Evolutionary conservation across 805 yeast genomes (phyloP).

Genomic region (Pichia eremophila): DNA sequence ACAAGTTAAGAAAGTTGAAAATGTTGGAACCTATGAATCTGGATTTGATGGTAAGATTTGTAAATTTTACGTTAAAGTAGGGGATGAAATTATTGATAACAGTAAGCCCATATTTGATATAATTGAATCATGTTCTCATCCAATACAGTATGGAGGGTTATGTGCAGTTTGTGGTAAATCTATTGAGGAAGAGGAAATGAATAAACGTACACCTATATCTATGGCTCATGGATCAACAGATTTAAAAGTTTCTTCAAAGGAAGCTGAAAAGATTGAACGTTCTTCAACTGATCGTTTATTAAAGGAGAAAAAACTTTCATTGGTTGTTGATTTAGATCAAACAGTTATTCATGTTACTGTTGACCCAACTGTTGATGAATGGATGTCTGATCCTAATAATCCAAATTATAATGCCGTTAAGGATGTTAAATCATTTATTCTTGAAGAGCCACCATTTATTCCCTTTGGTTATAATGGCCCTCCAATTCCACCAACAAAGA

Average conservation of each 20-base stretch:
- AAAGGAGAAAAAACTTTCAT: constrained; percentile 58
- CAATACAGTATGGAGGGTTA: constrained; percentile 88
- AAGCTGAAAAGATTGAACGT: constrained; percentile 78
- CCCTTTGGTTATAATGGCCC: constrained; percentile 57
- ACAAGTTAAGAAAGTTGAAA: constrained; percentile 44
- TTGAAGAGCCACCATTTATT: constrained; percentile 63
- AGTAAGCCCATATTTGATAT: constrained; percentile 42
- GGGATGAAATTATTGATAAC: constrained; percentile 50
- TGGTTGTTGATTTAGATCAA: constrained; percentile 95
- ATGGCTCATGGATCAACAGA: constrained; percentile 88
- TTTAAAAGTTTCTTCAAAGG: constrained; percentile 71
- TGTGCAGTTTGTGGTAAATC: constrained; percentile 89
- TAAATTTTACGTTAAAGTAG: constrained; percentile 39
- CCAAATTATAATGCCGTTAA: constrained; percentile 80
- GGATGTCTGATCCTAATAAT: constrained; percentile 80
- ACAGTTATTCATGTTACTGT: constrained; percentile 97
- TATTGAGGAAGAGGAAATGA: constrained; percentile 59
- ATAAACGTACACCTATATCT: constrained; percentile 68
- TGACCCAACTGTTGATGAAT: constrained; percentile 93
- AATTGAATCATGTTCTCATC: constrained; percentile 80
- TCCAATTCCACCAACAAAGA: constrained; percentile 44
- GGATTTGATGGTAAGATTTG: constrained; percentile 69
- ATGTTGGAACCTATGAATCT: constrained; percentile 69
- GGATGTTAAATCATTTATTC: constrained; percentile 68
- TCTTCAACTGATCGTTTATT: constrained; percentile 52